These are phyloP conservation scores for Termitomyces sp. DNA, from an alignment of 768 basidiomycete genomes.

Conservation along the genomic window DNA sequence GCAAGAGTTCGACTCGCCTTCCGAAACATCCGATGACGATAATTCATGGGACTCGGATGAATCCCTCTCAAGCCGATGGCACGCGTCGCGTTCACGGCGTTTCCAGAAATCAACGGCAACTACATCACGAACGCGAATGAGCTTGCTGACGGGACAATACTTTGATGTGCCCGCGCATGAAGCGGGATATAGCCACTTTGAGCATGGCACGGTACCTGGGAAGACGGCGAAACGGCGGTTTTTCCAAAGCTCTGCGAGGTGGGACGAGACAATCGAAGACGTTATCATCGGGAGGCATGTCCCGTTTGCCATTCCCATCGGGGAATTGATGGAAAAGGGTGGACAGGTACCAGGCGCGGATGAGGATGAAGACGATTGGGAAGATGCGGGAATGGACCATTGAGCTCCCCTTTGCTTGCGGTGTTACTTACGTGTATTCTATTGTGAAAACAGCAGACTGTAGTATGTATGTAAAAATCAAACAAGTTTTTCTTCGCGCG, in stretches of 20 bases:
- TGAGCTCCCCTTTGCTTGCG: slow-evolving; percentile 5
- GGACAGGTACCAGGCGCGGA: slow-evolving; percentile 14
- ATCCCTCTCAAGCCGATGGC: slow-evolving; percentile 24
- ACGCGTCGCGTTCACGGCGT: slow-evolving; percentile 20
- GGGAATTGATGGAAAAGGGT: slow-evolving; percentile 21
- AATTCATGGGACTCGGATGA: slow-evolving; percentile 39
- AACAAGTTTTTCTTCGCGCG: too few relatives aligned
- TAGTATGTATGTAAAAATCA: background rate
- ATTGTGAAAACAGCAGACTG: background rate
- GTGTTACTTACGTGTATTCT: slow-evolving; percentile 10
- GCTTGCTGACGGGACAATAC: slow-evolving; percentile 57
- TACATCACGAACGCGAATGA: slow-evolving; percentile 52
- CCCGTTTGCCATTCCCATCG: slow-evolving; percentile 8
- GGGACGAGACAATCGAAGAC: slow-evolving; percentile 26
- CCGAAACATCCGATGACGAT: slow-evolving; percentile 40
- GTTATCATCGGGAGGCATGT: slow-evolving; percentile 15
- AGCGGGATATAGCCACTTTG: slow-evolving; percentile 36
- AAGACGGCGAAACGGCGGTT: slow-evolving; percentile 45
- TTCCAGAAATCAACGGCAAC: slow-evolving; percentile 14
- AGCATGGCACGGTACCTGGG: slow-evolving; percentile 30
- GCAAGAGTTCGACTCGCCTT: slow-evolving; percentile 41
- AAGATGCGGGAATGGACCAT: slow-evolving; percentile 20
- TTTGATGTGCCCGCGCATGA: slow-evolving; percentile 45
- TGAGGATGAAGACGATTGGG: slow-evolving; percentile 23
- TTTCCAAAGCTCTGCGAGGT: slow-evolving; percentile 43